Evolutionary conservation across 2,329 filamentous ascomycete species (phyloP).

Genomic region (Penicillium sp.): DNA sequence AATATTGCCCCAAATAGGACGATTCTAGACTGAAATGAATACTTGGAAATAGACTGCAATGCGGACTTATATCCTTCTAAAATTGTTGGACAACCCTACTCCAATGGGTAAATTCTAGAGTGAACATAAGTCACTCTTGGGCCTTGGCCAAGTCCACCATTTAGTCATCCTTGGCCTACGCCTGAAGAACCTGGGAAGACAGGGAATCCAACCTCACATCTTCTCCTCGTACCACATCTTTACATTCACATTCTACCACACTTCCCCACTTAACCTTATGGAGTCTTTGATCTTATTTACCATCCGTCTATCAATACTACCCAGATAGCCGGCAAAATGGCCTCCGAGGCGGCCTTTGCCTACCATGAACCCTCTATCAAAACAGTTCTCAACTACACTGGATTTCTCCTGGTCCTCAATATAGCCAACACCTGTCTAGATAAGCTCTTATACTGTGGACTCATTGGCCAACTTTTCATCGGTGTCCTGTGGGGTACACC

Average conservation of each 20-base stretch:
- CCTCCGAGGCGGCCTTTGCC: slow-evolving; percentile 38
- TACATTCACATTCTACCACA: neutral
- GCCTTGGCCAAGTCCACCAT: neutral
- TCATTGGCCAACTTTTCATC: slow-evolving; percentile 70
- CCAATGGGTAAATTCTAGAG: too few relatives aligned
- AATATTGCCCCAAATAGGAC: neutral
- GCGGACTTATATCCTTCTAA: too few relatives aligned
- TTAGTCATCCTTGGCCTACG: neutral
- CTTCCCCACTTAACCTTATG: neutral
- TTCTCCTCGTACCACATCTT: neutral
- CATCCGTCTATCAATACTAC: neutral
- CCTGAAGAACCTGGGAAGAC: neutral
- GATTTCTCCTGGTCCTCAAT: slow-evolving; percentile 66
- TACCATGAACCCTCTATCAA: slow-evolving; percentile 66
- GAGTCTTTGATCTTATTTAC: neutral
- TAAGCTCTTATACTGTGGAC: slow-evolving; percentile 64
- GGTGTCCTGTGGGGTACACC: slow-evolving; percentile 71
- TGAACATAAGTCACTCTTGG: neutral
- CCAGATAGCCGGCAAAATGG: neutral
- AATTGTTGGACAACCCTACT: too few relatives aligned
- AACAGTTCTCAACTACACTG: slow-evolving; percentile 61
- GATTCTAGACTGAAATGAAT: neutral
- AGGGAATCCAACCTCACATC: neutral
- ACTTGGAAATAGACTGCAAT: neutral
- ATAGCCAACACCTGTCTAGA: slow-evolving; percentile 60